phyloP scores from a whole-genome alignment of 192 early-diverging fungal species.

The Podila minutissima region DNA sequence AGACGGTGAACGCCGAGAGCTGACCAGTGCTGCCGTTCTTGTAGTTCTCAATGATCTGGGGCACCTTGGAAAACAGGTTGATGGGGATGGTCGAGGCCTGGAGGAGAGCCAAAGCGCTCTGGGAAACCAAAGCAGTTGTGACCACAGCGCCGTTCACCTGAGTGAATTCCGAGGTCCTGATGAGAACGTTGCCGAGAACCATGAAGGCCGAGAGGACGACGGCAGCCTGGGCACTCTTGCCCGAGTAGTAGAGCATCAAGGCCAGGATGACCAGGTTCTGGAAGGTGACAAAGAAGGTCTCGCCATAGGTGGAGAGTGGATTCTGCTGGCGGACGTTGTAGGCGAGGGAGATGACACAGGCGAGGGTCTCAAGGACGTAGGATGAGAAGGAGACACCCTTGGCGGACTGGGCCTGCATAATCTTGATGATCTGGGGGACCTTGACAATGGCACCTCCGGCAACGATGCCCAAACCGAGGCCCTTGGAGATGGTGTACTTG shows the following conservation, averaged over 20 bases:
- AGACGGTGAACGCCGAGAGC: conserved; percentile 88
- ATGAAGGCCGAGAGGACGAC: conserved; percentile 58
- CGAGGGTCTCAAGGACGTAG: conserved; percentile 85
- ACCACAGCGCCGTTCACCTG: conserved; percentile 46
- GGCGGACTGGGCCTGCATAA: conserved; percentile 73
- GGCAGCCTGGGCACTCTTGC: conserved; percentile 49
- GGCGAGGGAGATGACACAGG: conserved; percentile 80
- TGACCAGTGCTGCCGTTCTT: conserved; percentile 88
- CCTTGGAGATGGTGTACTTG: conserved; percentile 88
- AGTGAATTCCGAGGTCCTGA: conserved; percentile 27
- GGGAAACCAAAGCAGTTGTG: conserved; percentile 64
- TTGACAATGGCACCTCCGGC: conserved; percentile 93
- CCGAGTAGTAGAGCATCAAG: conserved; percentile 70
- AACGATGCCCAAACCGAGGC: conserved; percentile 95
- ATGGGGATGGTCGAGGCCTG: conserved; percentile 84
- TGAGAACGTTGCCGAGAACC: conserved; percentile 31
- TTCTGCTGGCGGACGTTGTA: conserved; percentile 88
- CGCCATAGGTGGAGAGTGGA: conserved; percentile 91
- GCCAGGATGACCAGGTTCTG: conserved; percentile 86
- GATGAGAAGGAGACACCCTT: conserved; percentile 84
- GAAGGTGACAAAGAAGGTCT: conserved; percentile 82
- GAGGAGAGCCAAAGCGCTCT: conserved; percentile 66
- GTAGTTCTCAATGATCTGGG: conserved; percentile 90
- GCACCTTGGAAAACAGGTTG: conserved; percentile 82
- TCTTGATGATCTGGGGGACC: conserved; percentile 96